These are phyloP conservation scores for Onygenales sp. DNA, from an alignment of 2,329 filamentous ascomycete species.

Conservation along the genomic window DNA sequence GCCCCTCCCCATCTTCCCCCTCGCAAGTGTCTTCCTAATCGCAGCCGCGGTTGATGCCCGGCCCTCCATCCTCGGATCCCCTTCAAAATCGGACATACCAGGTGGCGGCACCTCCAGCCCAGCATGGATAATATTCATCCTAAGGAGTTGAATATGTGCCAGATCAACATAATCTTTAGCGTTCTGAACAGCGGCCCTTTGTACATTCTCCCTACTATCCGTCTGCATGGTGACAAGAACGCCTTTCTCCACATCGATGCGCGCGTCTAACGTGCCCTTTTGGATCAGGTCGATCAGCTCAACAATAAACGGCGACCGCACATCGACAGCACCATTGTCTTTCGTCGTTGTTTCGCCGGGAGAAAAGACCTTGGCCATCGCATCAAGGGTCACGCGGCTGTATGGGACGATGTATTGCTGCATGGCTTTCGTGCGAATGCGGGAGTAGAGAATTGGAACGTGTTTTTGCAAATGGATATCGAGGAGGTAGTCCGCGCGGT, in stretches of 20 bases:
- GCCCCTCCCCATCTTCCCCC: too few relatives aligned
- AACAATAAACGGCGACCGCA: constrained; percentile 28
- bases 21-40: not conserved
- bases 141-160: constrained; percentile 64
- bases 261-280: constrained; percentile 59
- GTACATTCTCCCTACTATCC: constrained; percentile 59
- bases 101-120: constrained; percentile 58
- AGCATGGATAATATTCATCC: constrained; percentile 65
- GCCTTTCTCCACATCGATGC: constrained; percentile 75
- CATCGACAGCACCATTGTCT: constrained; percentile 17
- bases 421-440: constrained; percentile 83
- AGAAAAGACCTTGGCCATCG: constrained; percentile 68
- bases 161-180: constrained; percentile 65
- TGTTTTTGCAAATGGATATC: constrained; percentile 78
- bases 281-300: constrained; percentile 76
- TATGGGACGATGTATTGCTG: constrained; percentile 88
- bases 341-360: constrained; percentile 34
- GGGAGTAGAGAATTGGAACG: constrained; percentile 58
- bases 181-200: constrained; percentile 57
- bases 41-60: not conserved
- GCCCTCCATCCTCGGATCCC: not conserved
- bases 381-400: constrained; percentile 71
- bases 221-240: constrained; percentile 64
- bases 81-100: not conserved
- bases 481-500: constrained; percentile 77